Evolutionary conservation across 192 early-diverging fungal genomes (phyloP), one percentile per base, ranked within the genome.

Genomic region (Backusella luteola): DNA sequence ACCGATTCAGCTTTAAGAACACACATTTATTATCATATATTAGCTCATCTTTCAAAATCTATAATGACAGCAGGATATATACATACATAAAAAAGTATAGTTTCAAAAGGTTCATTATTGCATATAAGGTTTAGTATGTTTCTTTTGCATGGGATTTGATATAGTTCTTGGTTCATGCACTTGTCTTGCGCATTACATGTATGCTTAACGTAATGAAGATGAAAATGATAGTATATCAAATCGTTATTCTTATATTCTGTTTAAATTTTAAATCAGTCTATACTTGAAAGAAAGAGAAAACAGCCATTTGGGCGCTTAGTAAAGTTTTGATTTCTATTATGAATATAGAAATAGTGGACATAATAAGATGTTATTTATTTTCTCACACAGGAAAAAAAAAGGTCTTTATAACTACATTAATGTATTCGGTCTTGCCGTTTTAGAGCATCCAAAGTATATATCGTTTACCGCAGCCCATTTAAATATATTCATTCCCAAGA

Each of bases 271-370:
- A 49, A 49, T 49, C 17, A n/a, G 17, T n/a, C 46, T 49, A 49
- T 49, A n/a, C 46, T 15, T n/a, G 19, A 49, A 49, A 49, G 42
- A 44, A 14, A 39, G 38, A 12, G 6, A 49, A 6, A 49, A 49
- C 4, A 49, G 46, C 19, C 46, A 49, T 49, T 63, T 63, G 56
- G 21, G 21, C 56, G 56, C 26, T 29, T 63, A 29, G 21, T 23
- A 29, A 29, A 63, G 12, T 26, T 12, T 29, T 11, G 56, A 29
- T 26, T 26, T 11, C 26, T 14, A 29, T 63, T 29, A 63, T 63
- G 3, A 23, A 59, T 63, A 63, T 63, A 63, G 56, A 63, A 63
- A 63, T 63, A n/a, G 53, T 56, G 53, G 53, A 63, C 26, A 63
- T 63, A 63, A 63, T 29, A 63, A 26, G 6, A 63, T 63, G 23